These are phyloP conservation scores for Termitomyces bulborhizus DNA, from an alignment of 768 basidiomycete genomes.

Conservation along the genomic window DNA sequence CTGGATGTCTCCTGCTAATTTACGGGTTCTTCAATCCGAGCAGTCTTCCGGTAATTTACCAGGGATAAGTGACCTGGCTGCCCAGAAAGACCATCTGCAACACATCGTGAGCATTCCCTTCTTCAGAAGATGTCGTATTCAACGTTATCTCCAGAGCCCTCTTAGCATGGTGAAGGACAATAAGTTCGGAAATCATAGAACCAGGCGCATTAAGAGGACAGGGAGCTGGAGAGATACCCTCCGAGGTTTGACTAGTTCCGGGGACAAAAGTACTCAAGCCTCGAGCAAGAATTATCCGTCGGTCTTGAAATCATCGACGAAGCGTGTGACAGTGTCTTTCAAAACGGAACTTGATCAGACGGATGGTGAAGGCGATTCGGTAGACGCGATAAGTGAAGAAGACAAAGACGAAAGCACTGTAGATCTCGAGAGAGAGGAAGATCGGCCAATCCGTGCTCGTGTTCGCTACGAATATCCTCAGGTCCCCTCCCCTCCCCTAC, in stretches of 20 bases:
- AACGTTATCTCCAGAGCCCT: conserved; percentile 48
- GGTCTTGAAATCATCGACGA: conserved; percentile 21
- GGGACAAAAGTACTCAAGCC: conserved; percentile 25
- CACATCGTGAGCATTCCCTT: conserved; percentile 47
- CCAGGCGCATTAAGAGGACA: conserved; percentile 45
- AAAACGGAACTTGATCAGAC: conserved; percentile 13
- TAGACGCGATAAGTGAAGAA: conserved; percentile 48
- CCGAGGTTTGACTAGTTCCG: conserved; percentile 37
- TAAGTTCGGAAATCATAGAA: conserved; percentile 25
- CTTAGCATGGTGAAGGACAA: conserved; percentile 85
- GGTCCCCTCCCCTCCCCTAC: conserved; percentile 7
- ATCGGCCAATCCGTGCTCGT: conserved; percentile 69
- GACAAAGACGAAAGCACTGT: conserved; percentile 45
- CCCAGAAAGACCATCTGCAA: conserved; percentile 83
- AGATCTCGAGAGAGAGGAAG: conserved; percentile 50
- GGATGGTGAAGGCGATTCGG: conserved; percentile 45
- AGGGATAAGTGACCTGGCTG: conserved; percentile 60
- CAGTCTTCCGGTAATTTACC: conserved; percentile 80
- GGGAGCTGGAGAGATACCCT: conserved; percentile 59
- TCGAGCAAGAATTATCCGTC: conserved; percentile 17
- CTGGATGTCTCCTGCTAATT: conserved; percentile 86
- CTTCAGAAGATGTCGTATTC: not conserved
- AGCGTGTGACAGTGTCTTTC: not conserved
- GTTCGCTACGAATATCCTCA: conserved; percentile 53
- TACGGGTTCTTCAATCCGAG: conserved; percentile 81